Conservation (phyloP, 2,329 filamentous ascomycete genomes). For the Fusarium citri region DNA sequence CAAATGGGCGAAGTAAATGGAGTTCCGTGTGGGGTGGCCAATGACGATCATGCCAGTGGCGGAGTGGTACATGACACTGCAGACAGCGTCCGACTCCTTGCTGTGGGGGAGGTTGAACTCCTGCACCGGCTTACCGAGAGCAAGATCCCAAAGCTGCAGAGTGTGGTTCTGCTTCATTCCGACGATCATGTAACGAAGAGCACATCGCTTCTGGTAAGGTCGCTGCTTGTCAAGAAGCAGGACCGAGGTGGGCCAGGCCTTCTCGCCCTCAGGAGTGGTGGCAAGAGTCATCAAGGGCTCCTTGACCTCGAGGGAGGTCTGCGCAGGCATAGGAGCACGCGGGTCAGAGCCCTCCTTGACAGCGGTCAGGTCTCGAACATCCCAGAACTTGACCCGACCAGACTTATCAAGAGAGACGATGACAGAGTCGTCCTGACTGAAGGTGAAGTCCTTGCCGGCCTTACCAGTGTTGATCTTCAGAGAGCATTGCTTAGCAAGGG, state of each 20-base stretch:
- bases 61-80: conserved; percentile 94
- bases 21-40: conserved; percentile 96
- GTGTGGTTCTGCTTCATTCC: conserved; percentile 99
- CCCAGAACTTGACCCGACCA: conserved; percentile 97
- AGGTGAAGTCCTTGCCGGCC: conserved; percentile 97
- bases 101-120: conserved; percentile 96
- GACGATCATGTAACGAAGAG: conserved; percentile 93
- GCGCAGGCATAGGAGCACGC: conserved; percentile 64
- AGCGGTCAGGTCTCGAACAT: conserved; percentile 81
- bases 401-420: conserved; percentile 98
- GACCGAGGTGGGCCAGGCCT: conserved; percentile 96
- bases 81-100: conserved; percentile 97
- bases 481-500: conserved; percentile 85
- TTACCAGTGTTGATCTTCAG: conserved; percentile 97
- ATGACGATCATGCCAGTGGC: conserved; percentile 93
- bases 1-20: conserved; percentile 95
- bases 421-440: conserved; percentile 94
- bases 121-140: conserved; percentile 93
- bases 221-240: conserved; percentile 96
- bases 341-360: conserved; percentile 63
- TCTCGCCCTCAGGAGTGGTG: conserved; percentile 88
- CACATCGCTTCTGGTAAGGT: conserved; percentile 89
- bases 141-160: conserved; percentile 97
- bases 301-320: conserved; percentile 78
- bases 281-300: conserved; percentile 87